These are phyloP conservation scores for Zymoseptoria pseudotritici DNA, from an alignment of 2,329 filamentous ascomycete species.

Conservation along the genomic window DNA sequence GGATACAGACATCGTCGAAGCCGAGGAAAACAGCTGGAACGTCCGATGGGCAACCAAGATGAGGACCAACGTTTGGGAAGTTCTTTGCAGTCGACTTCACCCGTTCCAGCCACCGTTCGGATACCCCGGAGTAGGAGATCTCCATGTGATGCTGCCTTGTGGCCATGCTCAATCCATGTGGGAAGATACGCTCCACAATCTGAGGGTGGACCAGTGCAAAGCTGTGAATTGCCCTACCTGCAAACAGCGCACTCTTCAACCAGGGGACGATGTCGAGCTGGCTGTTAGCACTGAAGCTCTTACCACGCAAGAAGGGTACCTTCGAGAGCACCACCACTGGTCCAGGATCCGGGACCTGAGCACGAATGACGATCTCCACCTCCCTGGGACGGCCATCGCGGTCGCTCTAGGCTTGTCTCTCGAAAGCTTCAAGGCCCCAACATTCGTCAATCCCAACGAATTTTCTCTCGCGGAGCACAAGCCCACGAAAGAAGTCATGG, in stretches of 20 bases:
- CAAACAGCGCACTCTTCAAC: neutral
- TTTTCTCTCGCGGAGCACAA: neutral
- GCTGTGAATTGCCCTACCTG: neutral
- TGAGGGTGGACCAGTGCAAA: neutral
- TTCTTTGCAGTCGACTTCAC: neutral
- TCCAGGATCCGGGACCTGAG: neutral
- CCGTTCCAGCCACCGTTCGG: neutral
- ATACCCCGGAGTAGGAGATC: neutral
- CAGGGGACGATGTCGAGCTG: neutral
- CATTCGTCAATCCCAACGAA: neutral
- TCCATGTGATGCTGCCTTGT: neutral
- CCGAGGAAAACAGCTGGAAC: neutral
- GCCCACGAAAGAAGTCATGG: neutral
- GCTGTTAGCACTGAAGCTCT: neutral
- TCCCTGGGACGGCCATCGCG: neutral
- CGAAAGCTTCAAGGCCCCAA: neutral
- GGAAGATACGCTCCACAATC: neutral
- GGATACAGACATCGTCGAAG: neutral
- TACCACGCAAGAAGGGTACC: neutral
- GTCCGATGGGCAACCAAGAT: neutral
- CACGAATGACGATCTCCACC: neutral
- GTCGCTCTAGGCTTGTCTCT: neutral
- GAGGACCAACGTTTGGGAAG: neutral
- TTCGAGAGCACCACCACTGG: neutral
- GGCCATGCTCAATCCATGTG: neutral